Evolutionary conservation across 768 basidiomycete species (phyloP), one percentile per base, ranked within the genome.

Genomic region (Fibroporia radiculosa): DNA sequence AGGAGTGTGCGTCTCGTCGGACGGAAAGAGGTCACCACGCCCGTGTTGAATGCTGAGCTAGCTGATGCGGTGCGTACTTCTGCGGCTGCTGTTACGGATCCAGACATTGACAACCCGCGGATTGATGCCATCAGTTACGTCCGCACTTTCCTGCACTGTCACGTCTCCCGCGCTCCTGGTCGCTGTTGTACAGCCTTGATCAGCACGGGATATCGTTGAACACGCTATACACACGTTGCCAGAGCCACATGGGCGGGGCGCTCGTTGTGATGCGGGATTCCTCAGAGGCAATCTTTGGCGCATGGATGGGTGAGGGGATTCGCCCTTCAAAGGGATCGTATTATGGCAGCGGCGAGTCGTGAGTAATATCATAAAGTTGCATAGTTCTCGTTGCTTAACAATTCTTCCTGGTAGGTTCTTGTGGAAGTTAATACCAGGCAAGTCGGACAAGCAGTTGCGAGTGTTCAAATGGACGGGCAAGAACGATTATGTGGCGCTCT

Each of bases 191-290:
- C 66, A 93, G 90, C 13, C 72, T 96, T 14, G 95, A 98, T 57
- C 93, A 96, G 56, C 87, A 98, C 53, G 95, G 95, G 0, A 92
- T 93, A 35, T 93, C 91, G 11, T 71, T 97, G 12, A 80, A 84
- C 35, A 96, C 95, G 1, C 73, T 97, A 4, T 97, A 96, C 61
- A 56, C 72, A 2, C 73, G 73, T 1, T 86, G 82, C 42, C 77
- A 76, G 40, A 54, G 61, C 4, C 62, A 64, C 19, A 64, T 58
- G 25, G 66, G 66, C 27, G 71, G 74, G 2, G 77, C 77, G 34
- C 52, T 97, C 8, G 52, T 97, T 1, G 73, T 78, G 5, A 62
- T 93, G 1, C 72, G 70, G 33, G 92, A 92, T 53, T 66, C 75
- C 0, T 62, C 70, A 6, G 82, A 80, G 5, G 66, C 67, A 3